These are phyloP conservation scores for Pecoramyces ruminantium DNA, from an alignment of 192 early-diverging fungal species.

Conservation along the genomic window DNA sequence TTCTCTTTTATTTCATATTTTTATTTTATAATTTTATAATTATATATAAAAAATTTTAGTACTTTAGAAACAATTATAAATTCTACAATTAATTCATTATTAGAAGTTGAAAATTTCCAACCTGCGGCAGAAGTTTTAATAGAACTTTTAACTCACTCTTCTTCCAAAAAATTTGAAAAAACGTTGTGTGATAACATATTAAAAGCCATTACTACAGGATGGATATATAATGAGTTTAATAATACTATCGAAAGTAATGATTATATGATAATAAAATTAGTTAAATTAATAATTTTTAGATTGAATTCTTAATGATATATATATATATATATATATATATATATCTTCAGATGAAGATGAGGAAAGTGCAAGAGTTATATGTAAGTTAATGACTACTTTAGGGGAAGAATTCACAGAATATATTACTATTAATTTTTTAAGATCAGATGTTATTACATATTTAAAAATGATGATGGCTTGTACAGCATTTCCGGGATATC, in stretches of 20 bases:
- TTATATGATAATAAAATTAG: too few species aligned
- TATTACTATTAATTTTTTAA: slow-evolving; percentile 18
- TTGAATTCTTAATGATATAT: too few species aligned
- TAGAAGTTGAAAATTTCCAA: slow-evolving; percentile 11
- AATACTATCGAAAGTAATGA: slow-evolving; percentile 16
- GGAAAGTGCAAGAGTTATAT: slow-evolving; percentile 15
- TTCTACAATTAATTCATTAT: slow-evolving; percentile 3
- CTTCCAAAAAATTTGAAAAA: slow-evolving; percentile 8
- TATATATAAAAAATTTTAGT: background rate
- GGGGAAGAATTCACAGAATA: slow-evolving; percentile 37
- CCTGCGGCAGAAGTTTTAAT: slow-evolving; percentile 12
- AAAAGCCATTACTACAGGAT: slow-evolving; percentile 11
- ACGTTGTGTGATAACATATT: slow-evolving; percentile 13
- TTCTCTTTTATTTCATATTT: too few species aligned
- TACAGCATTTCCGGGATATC: slow-evolving; percentile 49
- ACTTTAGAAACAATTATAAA: background rate
- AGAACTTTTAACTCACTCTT: slow-evolving; percentile 12
- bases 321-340: background rate
- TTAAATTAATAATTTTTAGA: too few species aligned
- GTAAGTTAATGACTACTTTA: slow-evolving; percentile 28
- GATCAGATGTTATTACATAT: slow-evolving; percentile 18
- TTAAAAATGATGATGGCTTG: slow-evolving; percentile 42
- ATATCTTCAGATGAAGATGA: slow-evolving; percentile 25
- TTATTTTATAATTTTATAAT: too few species aligned
- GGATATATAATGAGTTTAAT: slow-evolving; percentile 9